Evolutionary conservation across 768 basidiomycete species (phyloP).

Genomic region (Mycena sanguinolenta): DNA sequence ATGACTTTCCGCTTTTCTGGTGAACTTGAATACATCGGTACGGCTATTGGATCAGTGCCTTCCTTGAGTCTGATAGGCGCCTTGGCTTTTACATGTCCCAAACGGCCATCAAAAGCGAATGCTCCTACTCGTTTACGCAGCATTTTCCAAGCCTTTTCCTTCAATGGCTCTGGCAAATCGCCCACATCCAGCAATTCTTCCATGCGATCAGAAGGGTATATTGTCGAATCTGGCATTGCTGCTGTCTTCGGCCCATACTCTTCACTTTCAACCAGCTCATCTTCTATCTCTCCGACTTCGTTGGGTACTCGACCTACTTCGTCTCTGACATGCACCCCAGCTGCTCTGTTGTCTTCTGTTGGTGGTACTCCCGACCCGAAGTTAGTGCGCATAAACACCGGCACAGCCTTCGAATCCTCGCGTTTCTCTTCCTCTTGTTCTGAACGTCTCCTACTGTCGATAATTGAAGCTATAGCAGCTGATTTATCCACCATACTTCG

Average conservation of each 20-base stretch:
- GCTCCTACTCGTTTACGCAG: not conserved
- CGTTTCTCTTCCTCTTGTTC: too few species aligned
- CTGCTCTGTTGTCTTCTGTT: not conserved
- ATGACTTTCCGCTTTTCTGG: not conserved
- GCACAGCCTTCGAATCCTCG: too few species aligned
- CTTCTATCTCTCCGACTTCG: not conserved
- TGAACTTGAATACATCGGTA: constrained; percentile 9
- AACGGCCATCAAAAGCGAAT: not conserved
- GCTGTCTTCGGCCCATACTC: not conserved
- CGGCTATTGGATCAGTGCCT: not conserved
- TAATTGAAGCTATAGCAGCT: too few species aligned
- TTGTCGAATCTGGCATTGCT: not conserved
- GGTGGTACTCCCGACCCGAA: not conserved
- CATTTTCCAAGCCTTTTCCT: not conserved
- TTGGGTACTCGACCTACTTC: not conserved
- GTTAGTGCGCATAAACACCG: not conserved
- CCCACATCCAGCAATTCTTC: constrained; percentile 1
- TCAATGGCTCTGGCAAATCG: not conserved
- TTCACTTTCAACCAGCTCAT: not conserved
- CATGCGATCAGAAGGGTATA: not conserved
- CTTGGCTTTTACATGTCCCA: not conserved
- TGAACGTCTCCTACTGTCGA: too few species aligned
- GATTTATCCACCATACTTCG: too few species aligned
- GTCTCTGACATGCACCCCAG: not conserved
- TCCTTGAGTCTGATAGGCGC: not conserved